Base-by-base conservation (phyloP, 1,284 basidiomycete species). In the Albatrellus sp. region DNA sequence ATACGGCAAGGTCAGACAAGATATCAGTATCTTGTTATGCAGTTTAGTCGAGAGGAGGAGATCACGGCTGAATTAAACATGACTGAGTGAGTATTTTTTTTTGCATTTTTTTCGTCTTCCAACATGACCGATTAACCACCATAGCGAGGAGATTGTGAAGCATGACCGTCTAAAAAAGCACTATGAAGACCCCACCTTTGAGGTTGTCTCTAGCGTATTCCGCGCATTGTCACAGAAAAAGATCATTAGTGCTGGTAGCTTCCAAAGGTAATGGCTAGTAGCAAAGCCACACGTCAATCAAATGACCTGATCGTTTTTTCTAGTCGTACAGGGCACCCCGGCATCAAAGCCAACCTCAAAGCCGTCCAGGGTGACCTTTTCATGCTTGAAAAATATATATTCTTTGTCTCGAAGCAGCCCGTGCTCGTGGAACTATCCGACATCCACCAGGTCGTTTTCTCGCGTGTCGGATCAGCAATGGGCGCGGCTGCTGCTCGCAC, bases 1-100 rank as follows among this genome's bases (percentile, higher is more conserved):
- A 97, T 98, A 52, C 80, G 96, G 46, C 96, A 98, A 72, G 96
- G 96, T 46, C 96, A 98, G 60, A 99, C 96, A 0, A 75, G 90
- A 38, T 98, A 99, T 62, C 93, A 94, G 43, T 98, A 96, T 63
- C 71, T 99, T 13, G 94, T 98, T 43, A 92, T 98, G 78, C 92
- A 97, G 58, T 98, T 97, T 66, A 86, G 84, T 24, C 80, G 90
- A 50, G 94, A 98, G 55, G 96, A 98, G 61, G 93, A 97, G 63
- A 91, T 94, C 52, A 94, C 93, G 37, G 90, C 92, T 3, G 92
- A 97, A 59, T 69, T 98, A 43, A 97, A 97, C 60, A 78, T 98
- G 68, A 72, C 80, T 46, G 91, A 98, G 89, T 91, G 62, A 49
- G 85, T 66, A 10, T 19, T 13, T 17, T 31, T 31, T n/a, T 40